Base-by-base conservation (phyloP, 2,329 filamentous ascomycete species). In the Penicillium sp. region DNA sequence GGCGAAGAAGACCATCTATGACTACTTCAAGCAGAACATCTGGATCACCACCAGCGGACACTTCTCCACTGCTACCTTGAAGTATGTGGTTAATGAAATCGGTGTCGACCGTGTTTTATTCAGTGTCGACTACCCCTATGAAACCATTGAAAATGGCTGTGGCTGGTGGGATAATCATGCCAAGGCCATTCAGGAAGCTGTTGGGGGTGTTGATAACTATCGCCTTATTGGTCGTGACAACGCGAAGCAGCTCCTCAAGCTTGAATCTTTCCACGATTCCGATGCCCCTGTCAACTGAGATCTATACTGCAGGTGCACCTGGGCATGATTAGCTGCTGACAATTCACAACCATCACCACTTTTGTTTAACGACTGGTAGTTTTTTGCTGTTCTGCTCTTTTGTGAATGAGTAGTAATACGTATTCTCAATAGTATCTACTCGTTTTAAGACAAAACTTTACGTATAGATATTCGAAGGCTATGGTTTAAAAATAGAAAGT, bases 191-290 rank as follows among this genome's bases (percentile, higher is more conserved):
- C 14, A 45, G 31, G 45, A 48, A 18, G 47, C 53, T 6, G 39
- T 56, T 29, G 56, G 53, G 57, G 54, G 67, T 67, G 47, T 63
- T 69, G 58, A 70, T 61, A 61, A 54, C 14, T 70, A 66, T 39
- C 53, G 62, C n/a, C 70, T 69, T 52, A 73, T 76, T 60, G 73
- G 73, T 5, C 63, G 69, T 48, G 72, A 74, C 27, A 75, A 75
- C 59, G 72, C 73, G 24, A 75, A 72, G 66, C 64, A 60, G 29
- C 50, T 75, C 39, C 71, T 76, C 48, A 56, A 72, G 52, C 48
- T 67, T 48, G 55, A 40, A 11, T 42, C 52, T 36, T 60, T 50
- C 43, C 41, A 58, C 13, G 58, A 62, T 53, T 54, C 47, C 3
- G 39, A 58, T 38, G 53, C 51, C n/a, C 50, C 48, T 18, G 45